Conservation (phyloP, 208 protist species). For the Crithidia brevicula region DNA sequence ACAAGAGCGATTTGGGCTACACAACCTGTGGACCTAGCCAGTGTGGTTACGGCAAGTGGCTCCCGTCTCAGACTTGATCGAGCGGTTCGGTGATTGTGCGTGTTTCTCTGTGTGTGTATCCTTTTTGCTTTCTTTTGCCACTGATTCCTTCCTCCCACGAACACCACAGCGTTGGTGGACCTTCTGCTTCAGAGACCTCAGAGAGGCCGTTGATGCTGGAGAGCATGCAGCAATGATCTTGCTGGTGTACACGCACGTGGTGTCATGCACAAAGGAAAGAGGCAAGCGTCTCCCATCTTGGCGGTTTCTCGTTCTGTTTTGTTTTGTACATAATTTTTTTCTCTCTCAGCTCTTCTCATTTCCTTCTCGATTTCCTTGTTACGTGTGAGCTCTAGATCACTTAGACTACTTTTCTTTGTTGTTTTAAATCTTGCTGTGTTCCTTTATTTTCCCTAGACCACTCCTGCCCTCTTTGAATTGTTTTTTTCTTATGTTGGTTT, state of each 20-base stretch:
- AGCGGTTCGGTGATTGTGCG: not conserved
- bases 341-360: conserved; percentile 1
- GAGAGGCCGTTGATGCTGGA: too few relatives aligned
- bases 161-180: too few relatives aligned
- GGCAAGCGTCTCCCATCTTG: too few relatives aligned
- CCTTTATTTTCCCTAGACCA: not conserved
- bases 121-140: not conserved
- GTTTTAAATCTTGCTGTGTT: too few relatives aligned
- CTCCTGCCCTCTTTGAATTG: too few relatives aligned
- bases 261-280: too few relatives aligned
- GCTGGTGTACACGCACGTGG: too few relatives aligned
- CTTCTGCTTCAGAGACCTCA: too few relatives aligned
- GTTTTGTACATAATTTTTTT: not conserved
- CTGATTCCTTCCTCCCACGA: too few relatives aligned
- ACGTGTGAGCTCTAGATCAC: conserved; percentile 8
- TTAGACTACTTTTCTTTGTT: conserved; percentile 4
- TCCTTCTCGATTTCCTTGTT: too few relatives aligned
- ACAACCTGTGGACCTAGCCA: conserved; percentile 68
- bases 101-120: not conserved
- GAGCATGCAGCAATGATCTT: too few relatives aligned
- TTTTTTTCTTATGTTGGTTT: not conserved
- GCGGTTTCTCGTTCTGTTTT: not conserved
- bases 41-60: conserved; percentile 50
- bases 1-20: conserved; percentile 84
- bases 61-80: conserved; percentile 11